Evolutionary conservation across 78 protist genomes (phyloP), one percentile per base, ranked within the genome.

Genomic region (Acrasis kona): DNA sequence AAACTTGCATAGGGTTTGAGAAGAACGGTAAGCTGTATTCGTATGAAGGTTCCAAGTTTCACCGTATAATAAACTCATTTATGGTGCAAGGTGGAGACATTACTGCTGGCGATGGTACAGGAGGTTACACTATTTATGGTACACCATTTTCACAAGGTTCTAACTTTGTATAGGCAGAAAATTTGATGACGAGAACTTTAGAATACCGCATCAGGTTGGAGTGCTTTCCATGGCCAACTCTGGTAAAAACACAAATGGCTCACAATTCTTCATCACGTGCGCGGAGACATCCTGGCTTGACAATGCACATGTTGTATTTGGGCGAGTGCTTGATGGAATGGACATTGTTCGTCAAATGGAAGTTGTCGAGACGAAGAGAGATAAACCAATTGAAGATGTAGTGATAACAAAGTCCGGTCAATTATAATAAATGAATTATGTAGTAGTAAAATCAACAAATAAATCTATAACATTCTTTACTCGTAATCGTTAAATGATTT

Each of bases 291-390:
- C 87, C n/a, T 75, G 79, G 68, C 75, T 88, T 31, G 82, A 86
- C 71, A 86, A 86, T 37, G 86, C 86, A 76, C 96, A 92, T 67
- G 86, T 84, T 36, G 96, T 92, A 30, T 92, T 92, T 34, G 94
- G 94, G 6, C 10, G 73, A 70, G 85, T 90, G 39, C 9, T 65
- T 39, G 41, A 64, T 2, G 94, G 94, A 10, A 10, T 66, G 75
- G 70, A 68, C 40, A 77, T 84, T 31, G 83, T 84, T 35, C n/a
- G 69, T 8, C 58, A 19, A 30, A 28, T 84, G 35, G 84, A 80
- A 28, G 39, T 1, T 2, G 70, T 7, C n/a, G 77, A 42, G 4
- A 73, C 67, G 38, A 2, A 19, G 0, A 2, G 19, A n/a, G 82
- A 58, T 2, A 72, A 72, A 57, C 50, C 82, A 19, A 10, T 0